phyloP scores from a whole-genome alignment of 2,329 filamentous ascomycete genomes.

The Epichloe bromicola region DNA sequence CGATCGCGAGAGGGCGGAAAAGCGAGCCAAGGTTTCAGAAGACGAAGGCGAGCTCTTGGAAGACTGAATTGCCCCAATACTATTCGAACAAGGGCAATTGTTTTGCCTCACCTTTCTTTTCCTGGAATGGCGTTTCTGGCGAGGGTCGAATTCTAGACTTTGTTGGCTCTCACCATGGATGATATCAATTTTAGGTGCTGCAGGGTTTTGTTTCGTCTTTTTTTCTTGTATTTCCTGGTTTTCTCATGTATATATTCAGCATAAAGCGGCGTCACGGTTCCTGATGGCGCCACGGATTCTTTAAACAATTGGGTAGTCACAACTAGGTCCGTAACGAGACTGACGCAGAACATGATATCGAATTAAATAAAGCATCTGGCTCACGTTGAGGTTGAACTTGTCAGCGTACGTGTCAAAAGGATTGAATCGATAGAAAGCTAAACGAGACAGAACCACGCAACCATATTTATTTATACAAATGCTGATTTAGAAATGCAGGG shows the following conservation, averaged over 20 bases:
- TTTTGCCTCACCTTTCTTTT: background rate
- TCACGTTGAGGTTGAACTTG: no score
- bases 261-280: slow-evolving; percentile 3
- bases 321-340: background rate
- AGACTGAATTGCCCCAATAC: slow-evolving; percentile 10
- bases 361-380: background rate
- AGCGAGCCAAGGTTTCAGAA: slow-evolving; percentile 31
- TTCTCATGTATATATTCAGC: background rate
- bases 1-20: slow-evolving; percentile 25
- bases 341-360: background rate
- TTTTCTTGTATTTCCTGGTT: background rate
- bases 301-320: background rate
- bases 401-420: no score
- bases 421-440: no score
- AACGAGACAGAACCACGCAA: no score
- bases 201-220: background rate
- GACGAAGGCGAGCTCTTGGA: slow-evolving; percentile 36
- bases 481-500: no score
- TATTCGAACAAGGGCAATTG: background rate
- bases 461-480: no score
- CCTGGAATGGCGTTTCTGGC: background rate
- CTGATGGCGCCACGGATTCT: background rate
- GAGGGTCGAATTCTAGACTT: background rate
- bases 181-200: background rate
- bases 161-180: background rate